Base-by-base conservation (phyloP, 2,329 filamentous ascomycete genomes). In the Blastomyces gilchristii region DNA sequence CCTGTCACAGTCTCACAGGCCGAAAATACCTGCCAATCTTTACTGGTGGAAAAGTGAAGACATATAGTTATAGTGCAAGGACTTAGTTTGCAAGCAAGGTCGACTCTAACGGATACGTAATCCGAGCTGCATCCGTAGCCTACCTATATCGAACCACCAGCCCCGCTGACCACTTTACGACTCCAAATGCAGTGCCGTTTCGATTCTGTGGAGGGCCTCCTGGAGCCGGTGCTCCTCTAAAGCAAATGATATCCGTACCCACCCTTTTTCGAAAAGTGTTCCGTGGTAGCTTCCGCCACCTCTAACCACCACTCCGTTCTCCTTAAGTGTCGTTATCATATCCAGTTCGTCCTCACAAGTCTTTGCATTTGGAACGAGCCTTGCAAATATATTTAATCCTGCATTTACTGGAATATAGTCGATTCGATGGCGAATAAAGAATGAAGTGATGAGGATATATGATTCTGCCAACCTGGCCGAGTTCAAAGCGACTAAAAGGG, bases 201-300 rank as follows among this genome's bases (percentile, higher is more conserved):
- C 60, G 41, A 70, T 67, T 34, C 67, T 63, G 39, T 50, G 28
- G 28, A 71, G 59, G 16, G 67, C 68, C 34, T 70, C 67, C 28
- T 60, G 41, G 47, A 71, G 60, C 25, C 62, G 61, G n/a, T 57
- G 49, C 6, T 57, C 49, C 18, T 67, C 63, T 1, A 71, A 61
- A 1, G 70, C 63, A 63, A 72, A 72, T 3, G 65, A 65, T 34
- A 72, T 56, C 43, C 71, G 62, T n/a, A 62, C 64, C 71, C 71
- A 72, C 2, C 71, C 71, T 54, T 69, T 69, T 28, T 68, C 69
- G 25, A 52, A 63, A 12, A 67, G 65, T 28, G 64, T 65, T 12
- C 61, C 67, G 53, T 68, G 65, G 60, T 68, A 71, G 11, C 61
- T 64, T 49, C 58, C 61, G 18, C 70, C 71, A 0, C 68, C 18